Conservation (phyloP, 768 basidiomycete genomes). For the Lentinula guzmanii region DNA sequence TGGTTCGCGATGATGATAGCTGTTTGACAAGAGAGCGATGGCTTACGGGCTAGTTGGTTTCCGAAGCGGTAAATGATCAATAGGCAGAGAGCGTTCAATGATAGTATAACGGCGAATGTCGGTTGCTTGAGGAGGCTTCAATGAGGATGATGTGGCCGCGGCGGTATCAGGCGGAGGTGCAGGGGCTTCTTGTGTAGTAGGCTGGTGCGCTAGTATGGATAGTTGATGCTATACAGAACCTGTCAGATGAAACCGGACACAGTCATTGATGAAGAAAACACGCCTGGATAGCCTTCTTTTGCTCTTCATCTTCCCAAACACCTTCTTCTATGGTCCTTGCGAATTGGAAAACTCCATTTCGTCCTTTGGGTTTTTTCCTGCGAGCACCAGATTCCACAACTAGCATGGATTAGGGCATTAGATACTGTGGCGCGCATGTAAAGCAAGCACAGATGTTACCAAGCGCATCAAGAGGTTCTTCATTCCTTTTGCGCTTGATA, state of each 20-base stretch:
- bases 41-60: conserved; percentile 37
- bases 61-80: neutral
- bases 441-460: conserved; percentile 31
- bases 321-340: conserved; percentile 71
- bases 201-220: conserved; percentile 41
- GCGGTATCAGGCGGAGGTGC: neutral
- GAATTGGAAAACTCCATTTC: conserved; percentile 68
- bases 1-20: neutral
- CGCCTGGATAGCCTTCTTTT: conserved; percentile 61
- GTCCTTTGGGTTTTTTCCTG: conserved; percentile 56
- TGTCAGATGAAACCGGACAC: neutral
- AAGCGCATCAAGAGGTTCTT: conserved; percentile 78
- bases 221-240: conserved; percentile 43
- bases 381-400: conserved; percentile 59
- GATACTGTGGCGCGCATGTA: neutral
- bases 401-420: conserved; percentile 14
- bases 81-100: neutral
- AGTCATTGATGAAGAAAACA: conserved; percentile 36
- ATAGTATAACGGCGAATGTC: neutral
- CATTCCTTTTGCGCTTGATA: conserved; percentile 78
- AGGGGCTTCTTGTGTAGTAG: conserved; percentile 14
- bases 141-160: neutral
- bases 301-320: conserved; percentile 58
- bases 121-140: neutral
- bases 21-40: neutral